Percentiles rank a stretch among this genome's conserved stretches.
Conservation (phyloP, 441 rosid genomes). For the Populus hybrid region DNA sequence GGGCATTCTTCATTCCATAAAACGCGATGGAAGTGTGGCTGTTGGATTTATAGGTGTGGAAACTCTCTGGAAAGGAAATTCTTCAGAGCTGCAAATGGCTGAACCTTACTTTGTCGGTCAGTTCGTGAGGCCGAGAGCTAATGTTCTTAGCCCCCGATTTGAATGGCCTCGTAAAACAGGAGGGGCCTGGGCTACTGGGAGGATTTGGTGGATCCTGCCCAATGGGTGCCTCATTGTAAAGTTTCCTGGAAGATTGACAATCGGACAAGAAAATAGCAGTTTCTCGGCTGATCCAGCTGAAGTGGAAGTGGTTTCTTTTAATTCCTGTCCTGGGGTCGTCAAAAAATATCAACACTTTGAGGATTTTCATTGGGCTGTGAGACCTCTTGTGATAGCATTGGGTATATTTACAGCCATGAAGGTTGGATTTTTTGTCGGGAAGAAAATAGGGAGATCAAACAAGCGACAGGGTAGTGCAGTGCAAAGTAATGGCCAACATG, state of each 20-base stretch:
- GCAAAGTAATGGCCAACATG: conserved; percentile 33
- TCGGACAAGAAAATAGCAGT: conserved; percentile 42
- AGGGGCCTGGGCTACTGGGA: conserved; percentile 77
- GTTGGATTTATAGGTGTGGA: conserved; percentile 74
- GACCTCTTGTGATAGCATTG: conserved; percentile 68
- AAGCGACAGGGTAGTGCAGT: conserved; percentile 26
- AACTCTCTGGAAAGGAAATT: conserved; percentile 74
- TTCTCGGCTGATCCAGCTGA: conserved; percentile 88
- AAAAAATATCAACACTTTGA: conserved; percentile 79
- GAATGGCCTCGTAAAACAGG: conserved; percentile 69
- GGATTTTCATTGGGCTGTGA: conserved; percentile 91
- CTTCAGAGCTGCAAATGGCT: conserved; percentile 70
- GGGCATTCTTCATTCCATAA: conserved; percentile 74
- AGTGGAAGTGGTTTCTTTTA: conserved; percentile 68
- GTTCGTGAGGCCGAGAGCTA: conserved; percentile 59
- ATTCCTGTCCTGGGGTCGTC: conserved; percentile 55
- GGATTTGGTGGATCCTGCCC: conserved; percentile 54
- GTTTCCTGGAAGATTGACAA: conserved; percentile 67
- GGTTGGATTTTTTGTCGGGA: conserved; percentile 53
- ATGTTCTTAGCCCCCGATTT: conserved; percentile 67
- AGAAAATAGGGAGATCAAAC: conserved; percentile 48
- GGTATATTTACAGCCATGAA: conserved; percentile 69
- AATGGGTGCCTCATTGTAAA: conserved; percentile 83
- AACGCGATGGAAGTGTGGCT: conserved; percentile 57
- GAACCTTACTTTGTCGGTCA: conserved; percentile 67